Conservation (phyloP, 2,329 filamentous ascomycete genomes). For the Helotiales sp. region DNA sequence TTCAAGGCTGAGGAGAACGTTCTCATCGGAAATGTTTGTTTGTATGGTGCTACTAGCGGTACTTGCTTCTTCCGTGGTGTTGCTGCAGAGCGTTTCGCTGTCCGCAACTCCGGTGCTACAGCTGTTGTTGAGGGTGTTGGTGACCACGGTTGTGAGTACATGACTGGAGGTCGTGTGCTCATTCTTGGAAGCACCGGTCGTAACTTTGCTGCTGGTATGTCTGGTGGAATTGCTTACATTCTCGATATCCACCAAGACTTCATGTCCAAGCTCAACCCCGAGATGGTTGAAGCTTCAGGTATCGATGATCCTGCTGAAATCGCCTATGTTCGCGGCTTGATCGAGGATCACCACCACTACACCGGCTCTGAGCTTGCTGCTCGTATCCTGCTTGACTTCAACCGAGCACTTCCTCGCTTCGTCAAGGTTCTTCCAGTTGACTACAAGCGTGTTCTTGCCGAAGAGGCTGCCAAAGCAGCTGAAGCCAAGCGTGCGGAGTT, state of each 20-base stretch:
- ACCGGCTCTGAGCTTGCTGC: constrained; percentile 94
- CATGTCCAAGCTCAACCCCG: constrained; percentile 89
- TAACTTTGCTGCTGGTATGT: constrained; percentile 99
- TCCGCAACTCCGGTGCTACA: constrained; percentile 93
- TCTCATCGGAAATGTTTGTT: constrained; percentile 89
- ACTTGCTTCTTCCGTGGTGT: constrained; percentile 97
- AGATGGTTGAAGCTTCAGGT: constrained; percentile 91
- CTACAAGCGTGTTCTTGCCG: constrained; percentile 90
- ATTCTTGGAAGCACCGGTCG: constrained; percentile 88
- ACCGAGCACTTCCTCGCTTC: constrained; percentile 84
- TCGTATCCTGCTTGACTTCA: constrained; percentile 94
- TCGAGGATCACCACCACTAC: constrained; percentile 98
- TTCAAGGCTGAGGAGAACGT: constrained; percentile 98
- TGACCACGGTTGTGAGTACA: constrained; percentile 98
- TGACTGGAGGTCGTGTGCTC: constrained; percentile 92
- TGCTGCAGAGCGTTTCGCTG: constrained; percentile 93
- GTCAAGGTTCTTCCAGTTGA: constrained; percentile 93
- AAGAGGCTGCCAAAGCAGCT: constrained; percentile 84
- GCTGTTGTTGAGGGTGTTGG: constrained; percentile 96
- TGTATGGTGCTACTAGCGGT: constrained; percentile 91
- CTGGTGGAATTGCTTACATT: constrained; percentile 94
- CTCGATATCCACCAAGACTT: constrained; percentile 91
- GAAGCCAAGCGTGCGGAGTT: constrained; percentile 86
- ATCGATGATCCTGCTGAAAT: constrained; percentile 88
- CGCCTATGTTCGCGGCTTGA: constrained; percentile 85